Percentiles rank a stretch among this genome's conserved stretches.
Evolutionary conservation across 805 yeast genomes (phyloP).

Genomic region (Danielia reshetovae): DNA sequence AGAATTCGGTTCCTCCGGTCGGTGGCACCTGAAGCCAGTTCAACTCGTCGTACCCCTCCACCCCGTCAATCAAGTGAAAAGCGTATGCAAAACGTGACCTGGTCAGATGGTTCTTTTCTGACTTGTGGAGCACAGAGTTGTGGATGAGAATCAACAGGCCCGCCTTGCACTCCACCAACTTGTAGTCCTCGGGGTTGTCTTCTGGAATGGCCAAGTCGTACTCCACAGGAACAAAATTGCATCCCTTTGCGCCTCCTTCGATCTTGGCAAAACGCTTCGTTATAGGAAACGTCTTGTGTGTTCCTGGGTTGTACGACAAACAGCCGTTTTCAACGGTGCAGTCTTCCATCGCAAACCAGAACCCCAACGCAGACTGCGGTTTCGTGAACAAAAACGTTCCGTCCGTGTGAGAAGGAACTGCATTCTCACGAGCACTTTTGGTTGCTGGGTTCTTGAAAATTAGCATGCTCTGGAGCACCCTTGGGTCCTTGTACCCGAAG

Average conservation of each 20-base stretch:
- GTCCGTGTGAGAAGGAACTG: conserved; percentile 77
- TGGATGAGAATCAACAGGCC: conserved; percentile 71
- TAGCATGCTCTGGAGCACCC: conserved; percentile 74
- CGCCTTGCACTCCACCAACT: conserved; percentile 58
- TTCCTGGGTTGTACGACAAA: conserved; percentile 63
- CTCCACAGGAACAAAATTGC: conserved; percentile 48
- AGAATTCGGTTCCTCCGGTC: conserved; percentile 59
- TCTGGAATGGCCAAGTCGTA: conserved; percentile 13
- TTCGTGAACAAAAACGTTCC: conserved; percentile 67
- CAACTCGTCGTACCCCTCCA: conserved; percentile 51
- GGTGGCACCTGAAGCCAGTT: conserved; percentile 83
- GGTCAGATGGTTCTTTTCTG: conserved; percentile 53
- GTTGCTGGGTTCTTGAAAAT: conserved; percentile 66
- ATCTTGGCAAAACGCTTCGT: conserved; percentile 61
- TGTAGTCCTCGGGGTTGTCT: conserved; percentile 40
- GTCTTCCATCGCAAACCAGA: conserved; percentile 79
- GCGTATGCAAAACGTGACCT: conserved; percentile 73
- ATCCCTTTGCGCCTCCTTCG: conserved; percentile 47
- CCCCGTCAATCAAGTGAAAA: conserved; percentile 75
- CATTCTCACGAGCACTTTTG: conserved; percentile 35
- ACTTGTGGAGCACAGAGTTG: conserved; percentile 67
- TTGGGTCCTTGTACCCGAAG: conserved; percentile 57
- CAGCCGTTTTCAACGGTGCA: conserved; percentile 69
- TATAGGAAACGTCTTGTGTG: conserved; percentile 57
- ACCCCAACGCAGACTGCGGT: conserved; percentile 71